Conservation (phyloP, 148 eudicot genomes). For the Persicaria tinctoria region DNA sequence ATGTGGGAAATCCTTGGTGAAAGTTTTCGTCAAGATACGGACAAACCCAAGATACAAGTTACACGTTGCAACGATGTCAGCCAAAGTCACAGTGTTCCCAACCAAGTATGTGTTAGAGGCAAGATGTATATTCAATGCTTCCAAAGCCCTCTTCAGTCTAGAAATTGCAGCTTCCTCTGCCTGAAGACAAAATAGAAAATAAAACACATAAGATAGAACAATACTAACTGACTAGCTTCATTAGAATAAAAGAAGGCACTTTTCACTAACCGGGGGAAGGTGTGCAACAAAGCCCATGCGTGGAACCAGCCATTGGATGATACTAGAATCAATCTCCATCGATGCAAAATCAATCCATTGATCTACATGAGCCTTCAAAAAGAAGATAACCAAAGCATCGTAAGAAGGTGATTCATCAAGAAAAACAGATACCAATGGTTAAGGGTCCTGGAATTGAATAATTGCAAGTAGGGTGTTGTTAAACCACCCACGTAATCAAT, state of each 20-base stretch:
- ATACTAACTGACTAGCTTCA: neutral
- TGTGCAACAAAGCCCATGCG: conserved; percentile 31
- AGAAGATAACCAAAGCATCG: neutral
- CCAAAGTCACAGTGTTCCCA: conserved; percentile 60
- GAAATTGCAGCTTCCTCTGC: conserved; percentile 62
- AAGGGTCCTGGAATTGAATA: too few relatives aligned
- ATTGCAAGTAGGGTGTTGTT: too few relatives aligned
- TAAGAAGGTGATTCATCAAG: neutral
- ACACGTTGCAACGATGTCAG: conserved; percentile 58
- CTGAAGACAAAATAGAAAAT: conserved; percentile 18
- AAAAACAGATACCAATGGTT: neutral
- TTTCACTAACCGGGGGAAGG: conserved; percentile 39
- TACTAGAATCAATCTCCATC: conserved; percentile 42
- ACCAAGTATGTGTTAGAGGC: conserved; percentile 62
- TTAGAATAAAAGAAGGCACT: neutral
- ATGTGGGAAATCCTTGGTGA: conserved; percentile 70
- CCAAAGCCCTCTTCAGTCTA: conserved; percentile 54
- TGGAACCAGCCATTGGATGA: conserved; percentile 34
- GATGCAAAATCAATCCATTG: conserved; percentile 70
- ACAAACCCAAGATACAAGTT: conserved; percentile 42
- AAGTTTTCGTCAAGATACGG: conserved; percentile 49
- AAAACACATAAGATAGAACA: conserved; percentile 13
- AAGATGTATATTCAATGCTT: conserved; percentile 57
- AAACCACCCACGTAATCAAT: neutral
- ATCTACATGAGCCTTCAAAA: conserved; percentile 42